These are phyloP conservation scores for Ophiostoma ulmi DNA, from an alignment of 2,329 filamentous ascomycete species.

Conservation along the genomic window DNA sequence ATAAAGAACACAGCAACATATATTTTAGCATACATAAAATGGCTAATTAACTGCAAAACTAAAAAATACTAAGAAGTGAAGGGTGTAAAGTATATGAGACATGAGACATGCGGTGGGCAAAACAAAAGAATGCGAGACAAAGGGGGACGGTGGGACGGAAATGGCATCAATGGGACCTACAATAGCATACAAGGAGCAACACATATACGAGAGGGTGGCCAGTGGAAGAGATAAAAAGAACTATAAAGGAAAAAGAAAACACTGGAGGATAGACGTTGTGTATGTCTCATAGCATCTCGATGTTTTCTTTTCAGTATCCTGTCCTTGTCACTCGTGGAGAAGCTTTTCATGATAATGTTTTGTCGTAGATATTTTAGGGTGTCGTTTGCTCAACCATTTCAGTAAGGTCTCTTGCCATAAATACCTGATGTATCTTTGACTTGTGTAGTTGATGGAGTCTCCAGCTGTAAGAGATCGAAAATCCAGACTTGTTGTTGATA, in stretches of 20 bases:
- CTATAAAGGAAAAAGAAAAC: not conserved
- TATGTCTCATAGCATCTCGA: not conserved
- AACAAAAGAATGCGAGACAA: slow-evolving; percentile 13
- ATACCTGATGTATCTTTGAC: not conserved
- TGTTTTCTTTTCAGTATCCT: not conserved
- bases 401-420: not conserved
- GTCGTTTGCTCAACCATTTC: too few relatives aligned
- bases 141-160: not conserved
- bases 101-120: slow-evolving; percentile 16
- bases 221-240: not conserved
- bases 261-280: not conserved
- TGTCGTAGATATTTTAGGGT: too few relatives aligned
- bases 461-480: not conserved
- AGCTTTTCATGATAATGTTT: too few relatives aligned
- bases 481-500: not conserved
- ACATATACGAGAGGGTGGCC: not conserved
- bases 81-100: slow-evolving; percentile 6
- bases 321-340: not conserved
- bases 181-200: not conserved
- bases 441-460: not conserved
- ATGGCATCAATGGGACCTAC: not conserved
- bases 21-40: not conserved
- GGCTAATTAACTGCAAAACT: not conserved
- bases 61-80: not conserved
- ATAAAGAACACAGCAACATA: not conserved